phyloP scores from a whole-genome alignment of 1,139 yeast genomes.

The Nakaseomyces bracarensis region DNA sequence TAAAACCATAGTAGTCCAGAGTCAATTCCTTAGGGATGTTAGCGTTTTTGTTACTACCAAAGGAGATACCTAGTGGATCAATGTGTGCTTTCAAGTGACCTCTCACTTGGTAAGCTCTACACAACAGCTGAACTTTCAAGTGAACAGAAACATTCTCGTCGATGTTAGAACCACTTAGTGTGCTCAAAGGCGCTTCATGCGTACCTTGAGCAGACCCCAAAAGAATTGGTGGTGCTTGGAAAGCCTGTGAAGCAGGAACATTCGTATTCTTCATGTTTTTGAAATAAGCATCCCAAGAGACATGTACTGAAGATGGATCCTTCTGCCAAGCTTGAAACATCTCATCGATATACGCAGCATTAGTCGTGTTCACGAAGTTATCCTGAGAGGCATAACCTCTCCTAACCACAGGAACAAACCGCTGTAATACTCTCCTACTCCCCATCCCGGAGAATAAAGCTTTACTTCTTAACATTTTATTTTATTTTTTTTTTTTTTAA shows the following conservation, averaged over 20 bases:
- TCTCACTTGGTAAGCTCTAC: slow-evolving; percentile 97
- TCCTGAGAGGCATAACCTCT: slow-evolving; percentile 34
- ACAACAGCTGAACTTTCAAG: slow-evolving; percentile 89
- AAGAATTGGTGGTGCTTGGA: slow-evolving; percentile 82
- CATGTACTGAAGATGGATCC: slow-evolving; percentile 87
- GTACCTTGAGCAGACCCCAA: slow-evolving; percentile 49
- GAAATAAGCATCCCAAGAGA: slow-evolving; percentile 94
- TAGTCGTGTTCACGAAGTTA: slow-evolving; percentile 72
- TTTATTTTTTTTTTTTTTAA: background rate
- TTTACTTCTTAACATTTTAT: slow-evolving; percentile 1
- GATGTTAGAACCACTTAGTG: slow-evolving; percentile 31
- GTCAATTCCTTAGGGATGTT: slow-evolving; percentile 76
- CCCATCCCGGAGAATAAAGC: slow-evolving; percentile 2
- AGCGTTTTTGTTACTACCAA: slow-evolving; percentile 53
- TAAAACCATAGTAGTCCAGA: slow-evolving; percentile 82
- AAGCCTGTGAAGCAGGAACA: slow-evolving; percentile 69
- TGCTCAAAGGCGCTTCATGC: slow-evolving; percentile 46
- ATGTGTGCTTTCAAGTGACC: slow-evolving; percentile 94
- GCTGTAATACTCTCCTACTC: slow-evolving; percentile 15
- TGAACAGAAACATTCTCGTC: slow-evolving; percentile 73
- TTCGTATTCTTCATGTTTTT: slow-evolving; percentile 70
- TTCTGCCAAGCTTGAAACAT: slow-evolving; percentile 93
- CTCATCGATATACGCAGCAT: slow-evolving; percentile 91
- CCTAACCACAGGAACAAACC: background rate
- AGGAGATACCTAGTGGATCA: slow-evolving; percentile 87